Evolutionary conservation across 768 basidiomycete genomes (phyloP), one percentile per base, ranked within the genome.

Genomic region (Russula sp.): DNA sequence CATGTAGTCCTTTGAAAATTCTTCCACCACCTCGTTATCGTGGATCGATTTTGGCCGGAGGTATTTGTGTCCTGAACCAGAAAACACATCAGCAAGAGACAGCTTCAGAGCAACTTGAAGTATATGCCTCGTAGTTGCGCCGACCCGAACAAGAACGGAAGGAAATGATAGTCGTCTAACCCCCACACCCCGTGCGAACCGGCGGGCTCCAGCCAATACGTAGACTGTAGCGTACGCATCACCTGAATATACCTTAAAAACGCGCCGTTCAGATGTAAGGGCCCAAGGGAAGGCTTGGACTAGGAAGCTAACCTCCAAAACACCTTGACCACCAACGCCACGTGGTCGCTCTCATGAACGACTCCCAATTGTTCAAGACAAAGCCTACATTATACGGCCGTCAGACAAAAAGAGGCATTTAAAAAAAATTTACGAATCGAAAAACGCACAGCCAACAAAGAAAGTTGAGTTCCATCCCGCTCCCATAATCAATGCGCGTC

Each of bases 111-210:
- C 13, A 32, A 20, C 20, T 46, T 18, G 8, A 3, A 25, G 29
- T 42, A 58, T 60, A 29, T 58, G 80, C 85, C 84, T 70, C 80
- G 74, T 52, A 95, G 72, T 69, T 96, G 93, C 1, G 90, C 86
- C 2, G 88, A 83, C 2, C 93, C 93, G 68, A 88, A 94, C 46
- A 94, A 70, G 76, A 94, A 98, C 0, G 90, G 95, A 16, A 95
- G 79, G 75, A 97, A 99, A 68, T 97, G 94, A 69, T 98, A 99
- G 69, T 98, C 94, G 68, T 97, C 94, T 58, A 98, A 75, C 1
- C 96, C 96, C 90, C 95, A 98, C 0, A 98, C 96, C 0, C 96
- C 96, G 71, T 98, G 96, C 1, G 97, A 98, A n/a, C 96, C 95
- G 7, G 96, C 96, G 3, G 96, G 95, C 72, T 99, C 96, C 0